Base-by-base conservation (phyloP, 768 basidiomycete species). In the Podaxis mareebaensis region DNA sequence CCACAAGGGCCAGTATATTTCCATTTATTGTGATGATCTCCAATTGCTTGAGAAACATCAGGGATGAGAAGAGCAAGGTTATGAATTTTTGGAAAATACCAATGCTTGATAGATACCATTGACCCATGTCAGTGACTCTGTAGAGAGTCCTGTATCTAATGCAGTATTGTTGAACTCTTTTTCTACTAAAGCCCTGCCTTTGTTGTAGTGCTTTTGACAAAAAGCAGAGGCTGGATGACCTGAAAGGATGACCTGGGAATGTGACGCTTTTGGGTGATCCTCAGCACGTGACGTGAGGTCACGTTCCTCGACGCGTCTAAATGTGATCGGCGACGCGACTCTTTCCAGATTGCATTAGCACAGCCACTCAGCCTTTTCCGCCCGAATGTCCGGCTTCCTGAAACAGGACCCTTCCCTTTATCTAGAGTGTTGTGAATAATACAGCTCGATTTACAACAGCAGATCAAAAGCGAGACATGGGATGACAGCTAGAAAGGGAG, bases 261-360 rank as follows among this genome's bases (percentile, higher is more conserved):
- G 61, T 62, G 61, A 55, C 42, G 6, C 15, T 22, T 10, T 39
- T 15, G 8, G 53, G 17, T 22, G 49, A 39, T 53, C 20, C 8
- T 53, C 0, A 10, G 0, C 61, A 62, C 61, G 61, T 62, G 61
- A 38, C 6, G 53, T 62, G 13, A 56, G 61, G 61, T 55, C 61
- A 62, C 61, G 61, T 62, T 62, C 61, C 61, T 55, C 28, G 53
- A 62, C 61, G 61, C 61, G 61, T 62, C 61, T 44, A 33, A 24
- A 53, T 56, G 20, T 30, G 44, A 56, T 62, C 61, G 53, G 61
- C 7, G 61, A 62, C 61, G 61, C 61, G 61, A 62, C 61, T 62
- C 46, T 36, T 26, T 36, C 22, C n/a, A 60, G 51, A 61, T 61
- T 52, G 28, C 20, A 55, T 51, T 28, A 15, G 44, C 61, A 62